These are phyloP conservation scores for Chaetomium globosum DNA, from an alignment of 2,329 filamentous ascomycete genomes.

Conservation along the genomic window DNA sequence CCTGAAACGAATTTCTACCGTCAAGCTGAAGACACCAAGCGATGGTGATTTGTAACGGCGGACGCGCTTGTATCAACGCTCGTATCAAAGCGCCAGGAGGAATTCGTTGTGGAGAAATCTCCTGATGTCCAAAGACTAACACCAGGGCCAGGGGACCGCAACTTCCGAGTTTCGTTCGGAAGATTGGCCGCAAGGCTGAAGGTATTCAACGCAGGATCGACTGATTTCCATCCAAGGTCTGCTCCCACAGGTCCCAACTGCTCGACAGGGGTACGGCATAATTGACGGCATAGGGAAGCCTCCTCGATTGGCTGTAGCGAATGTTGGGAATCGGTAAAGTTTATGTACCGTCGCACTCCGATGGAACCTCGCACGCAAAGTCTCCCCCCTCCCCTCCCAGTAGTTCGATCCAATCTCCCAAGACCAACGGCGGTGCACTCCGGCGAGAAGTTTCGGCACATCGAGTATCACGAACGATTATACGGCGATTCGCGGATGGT, in stretches of 20 bases:
- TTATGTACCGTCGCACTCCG: background rate
- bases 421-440: background rate
- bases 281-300: background rate
- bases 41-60: background rate
- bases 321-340: background rate
- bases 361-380: background rate
- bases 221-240: background rate
- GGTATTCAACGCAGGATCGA: background rate
- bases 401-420: background rate
- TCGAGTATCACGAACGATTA: background rate
- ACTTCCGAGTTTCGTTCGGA: background rate
- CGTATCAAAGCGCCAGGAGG: background rate
- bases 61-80: background rate
- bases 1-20: background rate
- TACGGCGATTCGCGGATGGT: background rate
- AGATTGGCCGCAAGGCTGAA: background rate
- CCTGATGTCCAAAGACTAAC: background rate
- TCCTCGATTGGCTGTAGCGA: background rate
- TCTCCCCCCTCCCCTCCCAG: background rate
- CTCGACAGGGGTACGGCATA: background rate
- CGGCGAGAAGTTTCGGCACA: background rate
- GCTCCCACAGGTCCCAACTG: background rate
- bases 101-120: background rate
- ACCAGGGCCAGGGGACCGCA: background rate
- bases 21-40: too few species aligned